phyloP scores from a whole-genome alignment of 176 grass and related monocot genomes.

The Alloteropsis semialata region DNA sequence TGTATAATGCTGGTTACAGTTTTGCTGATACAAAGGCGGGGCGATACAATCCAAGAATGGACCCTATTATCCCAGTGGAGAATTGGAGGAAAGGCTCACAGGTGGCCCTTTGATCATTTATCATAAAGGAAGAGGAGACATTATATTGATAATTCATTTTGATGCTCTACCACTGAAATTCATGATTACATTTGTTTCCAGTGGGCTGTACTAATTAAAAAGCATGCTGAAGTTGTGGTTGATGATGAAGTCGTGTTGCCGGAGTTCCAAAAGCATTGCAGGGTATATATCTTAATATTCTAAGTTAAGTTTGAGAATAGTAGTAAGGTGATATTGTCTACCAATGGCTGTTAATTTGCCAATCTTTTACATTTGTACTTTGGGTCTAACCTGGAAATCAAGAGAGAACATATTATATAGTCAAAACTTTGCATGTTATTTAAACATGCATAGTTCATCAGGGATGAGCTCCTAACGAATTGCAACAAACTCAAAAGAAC shows the following conservation, averaged over 20 bases:
- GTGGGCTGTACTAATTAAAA: slow-evolving; percentile 95
- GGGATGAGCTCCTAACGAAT: background rate
- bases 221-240: slow-evolving; percentile 90
- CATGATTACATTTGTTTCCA: slow-evolving; percentile 25
- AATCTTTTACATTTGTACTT: background rate
- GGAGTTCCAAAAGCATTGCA: slow-evolving; percentile 89
- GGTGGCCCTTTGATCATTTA: slow-evolving; percentile 39
- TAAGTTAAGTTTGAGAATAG: slow-evolving; percentile 11
- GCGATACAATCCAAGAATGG: slow-evolving; percentile 98
- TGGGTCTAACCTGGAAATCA: slow-evolving; percentile 4
- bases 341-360: background rate
- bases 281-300: slow-evolving; percentile 50
- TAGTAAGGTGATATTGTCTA: slow-evolving; percentile 13
- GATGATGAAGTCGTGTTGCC: slow-evolving; percentile 70
- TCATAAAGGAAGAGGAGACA: background rate
- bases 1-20: slow-evolving; percentile 69
- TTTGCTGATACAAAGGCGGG: slow-evolving; percentile 96
- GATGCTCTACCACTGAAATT: slow-evolving; percentile 12
- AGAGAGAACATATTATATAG: background rate
- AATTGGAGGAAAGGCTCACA: slow-evolving; percentile 99
- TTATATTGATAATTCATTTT: background rate
- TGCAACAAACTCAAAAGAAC: background rate
- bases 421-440: background rate
- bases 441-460: background rate
- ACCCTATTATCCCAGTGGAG: slow-evolving; percentile 71